Evolutionary conservation across 495 filamentous ascomycete species (phyloP).

Genomic region (Platismatia glauca): DNA sequence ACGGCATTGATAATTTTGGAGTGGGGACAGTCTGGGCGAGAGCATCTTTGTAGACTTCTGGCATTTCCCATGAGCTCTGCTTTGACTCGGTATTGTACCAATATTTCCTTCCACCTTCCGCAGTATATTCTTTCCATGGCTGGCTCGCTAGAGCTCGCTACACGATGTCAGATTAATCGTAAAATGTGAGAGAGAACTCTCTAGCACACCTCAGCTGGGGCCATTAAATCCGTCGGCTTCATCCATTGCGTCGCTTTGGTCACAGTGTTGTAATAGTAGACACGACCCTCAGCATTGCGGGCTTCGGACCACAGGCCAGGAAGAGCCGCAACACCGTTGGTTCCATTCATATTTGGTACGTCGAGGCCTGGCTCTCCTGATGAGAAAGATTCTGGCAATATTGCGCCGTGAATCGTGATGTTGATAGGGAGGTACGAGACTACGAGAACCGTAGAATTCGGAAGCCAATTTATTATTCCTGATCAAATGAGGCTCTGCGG

Average conservation of each 20-base stretch:
- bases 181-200: background rate
- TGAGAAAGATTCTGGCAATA: background rate
- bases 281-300: slow-evolving; percentile 68
- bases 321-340: slow-evolving; percentile 45
- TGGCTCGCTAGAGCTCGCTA: slow-evolving; percentile 74
- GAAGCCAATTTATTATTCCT: slow-evolving; percentile 1
- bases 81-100: slow-evolving; percentile 90
- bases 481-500: slow-evolving; percentile 9
- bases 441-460: background rate
- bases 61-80: slow-evolving; percentile 92
- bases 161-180: slow-evolving; percentile 7
- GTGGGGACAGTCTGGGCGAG: slow-evolving; percentile 47
- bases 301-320: slow-evolving; percentile 71
- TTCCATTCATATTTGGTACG: slow-evolving; percentile 49
- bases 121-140: slow-evolving; percentile 89
- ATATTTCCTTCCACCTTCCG: slow-evolving; percentile 79
- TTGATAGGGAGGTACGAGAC: background rate
- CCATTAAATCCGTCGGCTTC: slow-evolving; percentile 87
- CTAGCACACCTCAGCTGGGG: slow-evolving; percentile 63
- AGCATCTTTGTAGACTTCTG: slow-evolving; percentile 68
- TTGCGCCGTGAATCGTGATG: background rate
- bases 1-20: slow-evolving; percentile 48
- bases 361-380: background rate
- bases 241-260: slow-evolving; percentile 91
- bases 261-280: slow-evolving; percentile 87